phyloP scores from a whole-genome alignment of 306 rosid species.

The Abrus pulchellus region DNA sequence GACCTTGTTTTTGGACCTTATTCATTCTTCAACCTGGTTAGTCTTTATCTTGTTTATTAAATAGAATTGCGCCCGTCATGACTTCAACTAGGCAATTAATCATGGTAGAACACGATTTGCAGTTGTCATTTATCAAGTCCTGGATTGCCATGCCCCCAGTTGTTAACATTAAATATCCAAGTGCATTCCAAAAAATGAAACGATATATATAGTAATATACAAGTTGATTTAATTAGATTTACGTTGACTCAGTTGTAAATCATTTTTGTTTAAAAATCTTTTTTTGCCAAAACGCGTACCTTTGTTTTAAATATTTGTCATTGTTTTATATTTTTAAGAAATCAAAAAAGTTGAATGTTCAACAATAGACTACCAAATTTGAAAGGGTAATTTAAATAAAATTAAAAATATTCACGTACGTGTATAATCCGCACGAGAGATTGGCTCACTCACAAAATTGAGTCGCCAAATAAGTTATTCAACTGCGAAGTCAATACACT shows the following conservation, averaged over 20 bases:
- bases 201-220: not conserved
- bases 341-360: not conserved
- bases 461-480: not conserved
- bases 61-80: not conserved
- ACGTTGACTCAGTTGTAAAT: not conserved
- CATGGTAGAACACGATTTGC: constrained; percentile 1
- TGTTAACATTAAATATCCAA: constrained; percentile 3
- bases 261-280: not conserved
- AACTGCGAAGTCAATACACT: not conserved
- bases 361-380: not conserved
- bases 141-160: not conserved
- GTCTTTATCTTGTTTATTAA: constrained; percentile 1
- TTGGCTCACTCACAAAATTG: not conserved
- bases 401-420: not conserved
- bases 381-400: not conserved
- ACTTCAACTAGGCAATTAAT: constrained; percentile 15
- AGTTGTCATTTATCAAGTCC: constrained; percentile 27
- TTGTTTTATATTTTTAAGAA: not conserved
- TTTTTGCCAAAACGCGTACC: not conserved
- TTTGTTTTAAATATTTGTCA: constrained; percentile 1
- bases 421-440: not conserved
- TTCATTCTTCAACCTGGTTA: constrained; percentile 16
- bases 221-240: not conserved
- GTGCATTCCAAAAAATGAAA: not conserved
- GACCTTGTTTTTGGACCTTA: constrained; percentile 22